Percentiles rank a stretch among this genome's conserved stretches.
Evolutionary conservation across 2,329 filamentous ascomycete genomes (phyloP).

Genomic region (Stylonectria norvegica): DNA sequence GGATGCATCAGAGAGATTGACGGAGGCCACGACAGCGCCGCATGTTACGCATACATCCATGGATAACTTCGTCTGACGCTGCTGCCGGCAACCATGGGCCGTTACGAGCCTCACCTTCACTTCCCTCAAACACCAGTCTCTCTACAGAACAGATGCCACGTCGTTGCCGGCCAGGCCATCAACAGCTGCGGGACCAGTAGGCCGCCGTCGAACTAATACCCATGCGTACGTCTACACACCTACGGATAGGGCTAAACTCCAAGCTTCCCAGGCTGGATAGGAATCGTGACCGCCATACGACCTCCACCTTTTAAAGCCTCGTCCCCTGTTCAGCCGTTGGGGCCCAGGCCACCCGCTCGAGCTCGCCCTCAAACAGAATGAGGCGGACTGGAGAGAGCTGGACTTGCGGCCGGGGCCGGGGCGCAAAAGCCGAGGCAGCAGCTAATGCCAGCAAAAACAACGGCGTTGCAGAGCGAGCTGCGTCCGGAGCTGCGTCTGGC

Average conservation of each 20-base stretch:
- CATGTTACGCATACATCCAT: no score
- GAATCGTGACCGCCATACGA: slow-evolving; percentile 23
- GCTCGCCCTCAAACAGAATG: slow-evolving; percentile 12
- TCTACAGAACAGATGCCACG: slow-evolving; percentile 22
- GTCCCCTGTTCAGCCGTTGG: slow-evolving; percentile 12
- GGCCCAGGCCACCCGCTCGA: slow-evolving; percentile 15
- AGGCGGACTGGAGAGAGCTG: slow-evolving; percentile 20
- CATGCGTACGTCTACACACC: no score
- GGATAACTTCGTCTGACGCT: no score
- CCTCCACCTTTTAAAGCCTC: slow-evolving; percentile 28
- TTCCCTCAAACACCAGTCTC: slow-evolving; percentile 13
- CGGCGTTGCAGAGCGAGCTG: no score
- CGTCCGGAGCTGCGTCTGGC: no score
- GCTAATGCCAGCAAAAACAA: no score
- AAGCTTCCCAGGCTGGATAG: neutral
- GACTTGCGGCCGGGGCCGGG: slow-evolving; percentile 28
- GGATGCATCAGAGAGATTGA: no score
- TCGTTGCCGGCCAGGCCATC: slow-evolving; percentile 20
- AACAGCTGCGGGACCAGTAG: slow-evolving; percentile 12
- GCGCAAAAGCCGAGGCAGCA: slow-evolving; percentile 11
- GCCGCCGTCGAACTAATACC: no score
- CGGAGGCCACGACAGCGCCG: no score
- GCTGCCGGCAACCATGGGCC: no score
- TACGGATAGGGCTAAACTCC: no score
- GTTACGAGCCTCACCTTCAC: no score